Base-by-base conservation (phyloP, 2,329 filamentous ascomycete genomes). In the Aspergillus bombycis region DNA sequence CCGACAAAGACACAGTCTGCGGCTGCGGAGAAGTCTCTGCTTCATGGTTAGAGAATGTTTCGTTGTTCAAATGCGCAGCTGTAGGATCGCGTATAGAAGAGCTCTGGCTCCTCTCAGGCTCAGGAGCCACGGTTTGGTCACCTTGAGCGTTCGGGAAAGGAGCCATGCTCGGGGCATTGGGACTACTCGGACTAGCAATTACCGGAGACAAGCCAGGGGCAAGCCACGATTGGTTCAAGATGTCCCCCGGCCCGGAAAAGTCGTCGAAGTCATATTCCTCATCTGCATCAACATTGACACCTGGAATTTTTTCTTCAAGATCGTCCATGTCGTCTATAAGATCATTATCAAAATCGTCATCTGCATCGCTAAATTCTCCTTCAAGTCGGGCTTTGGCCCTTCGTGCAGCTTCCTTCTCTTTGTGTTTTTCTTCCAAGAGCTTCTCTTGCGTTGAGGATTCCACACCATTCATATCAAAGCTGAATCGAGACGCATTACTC, bases 401-500 rank as follows among this genome's bases (percentile, higher is more conserved):
- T 57, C 77, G 75, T 34, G 75, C 78, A 64, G 83, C 77, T 73
- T 84, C 79, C 77, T 86, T 78, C 72, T 82, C 77, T 77, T 86
- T 82, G 68, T 89, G 86, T 58, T 86, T 86, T 64, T 89, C 88
- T 75, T 90, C 88, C 38, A 90, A 75, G 8, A 88, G 75, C 66
- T 84, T 84, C 70, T 90, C 88, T 70, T 90, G 86, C 0, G 82
- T 80, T 5, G 84, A 81, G 6, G 86, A 88, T 60, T 86, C 87
- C 11, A 82, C 80, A 19, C 83, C 84, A 7, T 81, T 83, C 69
- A 89, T 84, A 65, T 90, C 87, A 67, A 90, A 90, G 68, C 87
- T 89, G 71, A 90, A 90, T 11, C 87, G 80, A 2, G 86, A 89
- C 0, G 87, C 85, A 72, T 84, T 86, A 69, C 86, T 89, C 62